Evolutionary conservation across 1,284 basidiomycete species (phyloP).

Genomic region (Ceratobasidium theobromae): DNA sequence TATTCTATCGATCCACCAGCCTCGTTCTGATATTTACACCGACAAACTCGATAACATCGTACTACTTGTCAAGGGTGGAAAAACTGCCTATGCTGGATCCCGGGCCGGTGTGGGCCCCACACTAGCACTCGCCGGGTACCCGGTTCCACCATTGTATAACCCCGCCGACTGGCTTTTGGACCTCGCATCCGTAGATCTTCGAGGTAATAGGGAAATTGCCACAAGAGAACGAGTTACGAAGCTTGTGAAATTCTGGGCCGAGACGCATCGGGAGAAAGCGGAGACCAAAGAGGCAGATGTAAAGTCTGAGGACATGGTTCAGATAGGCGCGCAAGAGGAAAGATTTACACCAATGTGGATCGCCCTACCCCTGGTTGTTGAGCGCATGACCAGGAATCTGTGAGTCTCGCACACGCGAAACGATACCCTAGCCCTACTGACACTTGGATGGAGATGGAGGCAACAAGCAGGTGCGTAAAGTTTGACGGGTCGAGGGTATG

Average conservation of each 20-base stretch:
- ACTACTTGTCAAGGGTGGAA: conserved; percentile 53
- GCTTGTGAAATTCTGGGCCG: conserved; percentile 36
- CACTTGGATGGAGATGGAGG: conserved; percentile 32
- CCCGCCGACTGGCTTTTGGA: conserved; percentile 48
- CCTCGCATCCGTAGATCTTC: conserved; percentile 45
- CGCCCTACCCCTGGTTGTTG: conserved; percentile 45
- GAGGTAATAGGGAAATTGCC: conserved; percentile 34
- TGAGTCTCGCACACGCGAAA: conserved; percentile 34
- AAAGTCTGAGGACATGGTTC: neutral
- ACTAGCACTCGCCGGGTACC: conserved; percentile 43
- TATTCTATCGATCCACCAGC: conserved; percentile 56
- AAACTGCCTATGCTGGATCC: conserved; percentile 45
- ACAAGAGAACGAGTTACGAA: conserved; percentile 33
- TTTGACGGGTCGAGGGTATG: too few species aligned
- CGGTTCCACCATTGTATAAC: conserved; percentile 45
- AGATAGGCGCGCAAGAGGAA: conserved; percentile 2
- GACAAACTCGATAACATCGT: conserved; percentile 48
- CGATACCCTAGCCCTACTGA: neutral
- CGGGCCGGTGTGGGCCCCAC: conserved; percentile 41
- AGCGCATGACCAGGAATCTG: conserved; percentile 45
- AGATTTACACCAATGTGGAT: conserved; percentile 43
- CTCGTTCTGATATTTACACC: conserved; percentile 51
- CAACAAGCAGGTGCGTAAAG: conserved; percentile 42
- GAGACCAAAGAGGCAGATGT: neutral
- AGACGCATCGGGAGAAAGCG: conserved; percentile 14